These are phyloP conservation scores for Suillus weaverae DNA, from an alignment of 768 basidiomycete species.

Conservation along the genomic window DNA sequence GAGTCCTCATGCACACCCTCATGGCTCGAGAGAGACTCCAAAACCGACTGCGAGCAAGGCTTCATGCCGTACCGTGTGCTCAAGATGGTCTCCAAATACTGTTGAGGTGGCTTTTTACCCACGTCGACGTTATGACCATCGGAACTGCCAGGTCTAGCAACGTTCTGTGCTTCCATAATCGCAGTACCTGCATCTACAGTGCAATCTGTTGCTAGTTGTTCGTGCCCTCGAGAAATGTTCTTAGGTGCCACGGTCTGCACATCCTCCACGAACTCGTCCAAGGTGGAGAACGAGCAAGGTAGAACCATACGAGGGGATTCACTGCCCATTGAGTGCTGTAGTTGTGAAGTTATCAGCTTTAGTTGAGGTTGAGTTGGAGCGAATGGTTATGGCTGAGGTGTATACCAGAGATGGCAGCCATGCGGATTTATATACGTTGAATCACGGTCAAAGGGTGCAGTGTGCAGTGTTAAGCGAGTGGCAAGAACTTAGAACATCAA, in stretches of 20 bases:
- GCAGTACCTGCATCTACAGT: not conserved
- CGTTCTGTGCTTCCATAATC: not conserved
- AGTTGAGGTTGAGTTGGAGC: too few species aligned
- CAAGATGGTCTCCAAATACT: not conserved
- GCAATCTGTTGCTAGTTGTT: too few species aligned
- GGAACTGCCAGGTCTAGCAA: not conserved
- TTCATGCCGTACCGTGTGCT: not conserved
- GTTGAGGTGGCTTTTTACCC: not conserved
- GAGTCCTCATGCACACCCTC: not conserved
- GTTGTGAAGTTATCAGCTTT: not conserved
- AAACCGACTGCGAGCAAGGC: not conserved
- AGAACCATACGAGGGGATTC: not conserved
- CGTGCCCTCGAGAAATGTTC: not conserved
- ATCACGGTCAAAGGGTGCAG: not conserved
- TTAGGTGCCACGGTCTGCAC: not conserved
- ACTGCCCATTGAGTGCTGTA: not conserved
- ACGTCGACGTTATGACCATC: not conserved
- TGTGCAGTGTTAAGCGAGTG: not conserved
- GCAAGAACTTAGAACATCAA: not conserved
- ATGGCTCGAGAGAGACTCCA: not conserved
- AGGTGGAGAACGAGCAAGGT: not conserved
- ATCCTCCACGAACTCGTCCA: not conserved
- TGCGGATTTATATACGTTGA: too few species aligned
- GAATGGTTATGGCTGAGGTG: not conserved
- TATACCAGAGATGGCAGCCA: too few species aligned